These are phyloP conservation scores for Vishniacozyma victoriae DNA, from an alignment of 768 basidiomycete species.

Conservation along the genomic window DNA sequence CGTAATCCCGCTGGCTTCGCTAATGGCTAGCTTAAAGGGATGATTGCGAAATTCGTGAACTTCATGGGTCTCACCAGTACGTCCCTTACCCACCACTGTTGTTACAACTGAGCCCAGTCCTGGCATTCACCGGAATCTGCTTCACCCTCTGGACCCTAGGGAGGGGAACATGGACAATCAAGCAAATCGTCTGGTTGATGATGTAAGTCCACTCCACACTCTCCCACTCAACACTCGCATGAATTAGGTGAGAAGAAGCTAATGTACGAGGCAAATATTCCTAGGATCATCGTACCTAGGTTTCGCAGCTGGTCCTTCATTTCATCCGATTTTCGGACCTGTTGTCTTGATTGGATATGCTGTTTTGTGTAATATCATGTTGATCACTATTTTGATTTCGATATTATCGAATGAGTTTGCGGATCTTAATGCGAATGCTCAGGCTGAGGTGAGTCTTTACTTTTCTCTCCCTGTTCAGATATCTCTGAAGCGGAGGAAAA, in stretches of 20 bases:
- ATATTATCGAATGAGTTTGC: slow-evolving; percentile 87
- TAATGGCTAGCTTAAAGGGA: slow-evolving; percentile 45
- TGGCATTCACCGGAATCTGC: slow-evolving; percentile 45
- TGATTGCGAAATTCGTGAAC: slow-evolving; percentile 42
- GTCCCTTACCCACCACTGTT: background rate
- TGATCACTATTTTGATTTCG: slow-evolving; percentile 64
- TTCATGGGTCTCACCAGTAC: slow-evolving; percentile 42
- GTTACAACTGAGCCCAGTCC: slow-evolving; percentile 16
- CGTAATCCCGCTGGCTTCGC: too few relatives aligned
- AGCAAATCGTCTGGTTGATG: slow-evolving; percentile 46
- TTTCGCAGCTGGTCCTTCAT: slow-evolving; percentile 27
- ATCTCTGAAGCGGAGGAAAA: too few relatives aligned
- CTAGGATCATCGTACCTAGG: background rate
- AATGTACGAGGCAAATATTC: slow-evolving; percentile 25
- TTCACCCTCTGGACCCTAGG: slow-evolving; percentile 46
- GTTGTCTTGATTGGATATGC: slow-evolving; percentile 43
- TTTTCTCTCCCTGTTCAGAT: too few relatives aligned
- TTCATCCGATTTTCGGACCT: slow-evolving; percentile 46
- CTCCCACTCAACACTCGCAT: background rate
- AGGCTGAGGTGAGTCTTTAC: slow-evolving; percentile 53
- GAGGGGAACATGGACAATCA: slow-evolving; percentile 42
- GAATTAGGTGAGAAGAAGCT: too few relatives aligned
- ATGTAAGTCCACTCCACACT: slow-evolving; percentile 22
- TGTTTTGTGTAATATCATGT: slow-evolving; percentile 40
- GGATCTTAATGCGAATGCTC: slow-evolving; percentile 64